Base-by-base conservation (phyloP, 495 filamentous ascomycete species). In the Thermothielavioides terrestris region DNA sequence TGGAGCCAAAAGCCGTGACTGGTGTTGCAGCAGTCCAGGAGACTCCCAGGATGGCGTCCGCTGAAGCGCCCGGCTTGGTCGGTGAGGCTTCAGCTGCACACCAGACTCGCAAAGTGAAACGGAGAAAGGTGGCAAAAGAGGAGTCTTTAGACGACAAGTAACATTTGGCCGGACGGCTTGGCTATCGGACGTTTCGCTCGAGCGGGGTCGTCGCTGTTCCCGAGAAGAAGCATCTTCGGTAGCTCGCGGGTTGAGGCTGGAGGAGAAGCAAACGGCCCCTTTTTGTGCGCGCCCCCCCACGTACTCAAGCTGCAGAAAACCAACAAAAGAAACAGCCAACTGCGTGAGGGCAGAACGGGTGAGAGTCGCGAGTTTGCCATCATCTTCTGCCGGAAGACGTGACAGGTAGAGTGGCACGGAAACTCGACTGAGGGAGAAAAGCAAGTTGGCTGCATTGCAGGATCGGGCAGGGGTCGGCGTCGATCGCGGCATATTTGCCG, bases 1-100 rank as follows among this genome's bases (percentile, higher is more conserved):
- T 66, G 46, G 36, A 54, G 46, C 9, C 4, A 9, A 40, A 18
- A 12, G 31, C 5, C 11, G 23, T 6, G 28, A 21, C 20, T 11
- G 35, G 18, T 21, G 10, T 1, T 20, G 21, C 25, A 20, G 4
- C 10, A 26, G 11, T n/a, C 21, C 7, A 14, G 7, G 27, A 21
- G 23, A 11, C 17, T 25, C 6, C 1, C n/a, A n/a, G 32, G 22
- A 17, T n/a, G 27, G 21, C 12, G 21, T 22, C 14, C 26, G 9
- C 44, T 6, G 10, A 27, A 32, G 9, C 22, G 27, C 10, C 34
- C 34, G 5, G 25, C 0, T 25, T 12, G 5, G 11, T 22, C 7
- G 45, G 21, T 12, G 10, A 38, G 3, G 18, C 2, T 14, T 5
- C 25, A 10, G 18, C 7, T 4, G 8, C 45, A 5, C 23, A 28